Evolutionary conservation across 2,329 filamentous ascomycete genomes (phyloP).

Genomic region (Neophaeococcomyces aloes): DNA sequence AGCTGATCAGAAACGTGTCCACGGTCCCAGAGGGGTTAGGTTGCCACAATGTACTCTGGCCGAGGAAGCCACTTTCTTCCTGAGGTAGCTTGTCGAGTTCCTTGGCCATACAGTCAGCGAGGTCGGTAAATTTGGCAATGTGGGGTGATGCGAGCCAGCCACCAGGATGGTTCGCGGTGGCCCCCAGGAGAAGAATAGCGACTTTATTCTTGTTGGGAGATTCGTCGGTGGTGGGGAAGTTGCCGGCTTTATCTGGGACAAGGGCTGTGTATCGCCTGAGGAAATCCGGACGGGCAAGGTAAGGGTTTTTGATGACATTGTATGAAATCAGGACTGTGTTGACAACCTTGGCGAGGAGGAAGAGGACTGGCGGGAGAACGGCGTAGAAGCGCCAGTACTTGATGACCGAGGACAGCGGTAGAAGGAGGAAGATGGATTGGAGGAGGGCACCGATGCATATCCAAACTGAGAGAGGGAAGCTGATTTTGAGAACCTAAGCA

Average conservation of each 20-base stretch:
- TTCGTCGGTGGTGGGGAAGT: slow-evolving; percentile 13
- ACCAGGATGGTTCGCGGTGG: slow-evolving; percentile 29
- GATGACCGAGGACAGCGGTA: too few species aligned
- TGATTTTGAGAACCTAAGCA: too few species aligned
- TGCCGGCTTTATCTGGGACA: slow-evolving; percentile 28
- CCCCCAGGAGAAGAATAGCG: slow-evolving; percentile 32
- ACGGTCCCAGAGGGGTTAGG: too few species aligned
- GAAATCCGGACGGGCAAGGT: slow-evolving; percentile 27
- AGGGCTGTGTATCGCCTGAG: slow-evolving; percentile 29
- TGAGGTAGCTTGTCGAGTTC: background rate
- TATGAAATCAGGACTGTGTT: slow-evolving; percentile 27
- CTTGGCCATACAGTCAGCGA: slow-evolving; percentile 6
- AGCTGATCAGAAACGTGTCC: slow-evolving; percentile 29
- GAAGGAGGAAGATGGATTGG: too few species aligned
- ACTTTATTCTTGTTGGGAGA: slow-evolving; percentile 11
- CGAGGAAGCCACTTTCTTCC: too few species aligned
- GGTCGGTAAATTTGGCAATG: slow-evolving; percentile 10
- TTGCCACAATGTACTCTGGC: too few species aligned
- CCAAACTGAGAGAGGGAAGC: too few species aligned
- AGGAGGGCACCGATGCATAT: too few species aligned
- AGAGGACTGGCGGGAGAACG: slow-evolving; percentile 25
- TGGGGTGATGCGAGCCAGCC: slow-evolving; percentile 32
- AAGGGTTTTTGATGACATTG: slow-evolving; percentile 29
- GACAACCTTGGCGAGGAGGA: slow-evolving; percentile 26
- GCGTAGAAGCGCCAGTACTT: slow-evolving; percentile 19